These are phyloP conservation scores for Cercospora citrullina DNA, from an alignment of 2,329 filamentous ascomycete species.

Conservation along the genomic window DNA sequence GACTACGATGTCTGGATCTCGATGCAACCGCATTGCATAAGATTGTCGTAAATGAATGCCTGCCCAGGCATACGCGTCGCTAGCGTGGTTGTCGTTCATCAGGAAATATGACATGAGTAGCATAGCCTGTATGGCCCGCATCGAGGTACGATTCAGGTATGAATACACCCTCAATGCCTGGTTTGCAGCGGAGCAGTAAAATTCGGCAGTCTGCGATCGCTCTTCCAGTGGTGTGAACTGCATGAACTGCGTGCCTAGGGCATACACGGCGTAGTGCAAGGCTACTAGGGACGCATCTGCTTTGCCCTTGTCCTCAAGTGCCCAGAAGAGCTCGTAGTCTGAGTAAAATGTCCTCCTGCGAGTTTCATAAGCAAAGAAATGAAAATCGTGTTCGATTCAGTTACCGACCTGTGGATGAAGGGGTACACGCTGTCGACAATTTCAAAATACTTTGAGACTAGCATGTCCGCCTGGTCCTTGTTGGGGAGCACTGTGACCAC, in stretches of 20 bases:
- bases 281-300: conserved; percentile 70
- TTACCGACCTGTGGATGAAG: conserved; percentile 61
- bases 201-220: conserved; percentile 73
- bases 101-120: conserved; percentile 80
- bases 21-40: conserved; percentile 78
- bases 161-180: conserved; percentile 74
- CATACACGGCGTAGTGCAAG: conserved; percentile 74
- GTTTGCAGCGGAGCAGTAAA: conserved; percentile 75
- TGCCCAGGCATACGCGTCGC: conserved; percentile 79
- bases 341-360: conserved; percentile 67
- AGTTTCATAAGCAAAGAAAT: not conserved
- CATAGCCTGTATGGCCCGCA: conserved; percentile 76
- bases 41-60: conserved; percentile 75
- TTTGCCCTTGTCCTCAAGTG: conserved; percentile 59
- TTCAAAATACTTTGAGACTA: conserved; percentile 57
- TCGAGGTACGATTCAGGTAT: conserved; percentile 72
- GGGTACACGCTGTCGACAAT: conserved; percentile 78
- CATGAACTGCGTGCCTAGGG: conserved; percentile 76
- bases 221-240: conserved; percentile 58
- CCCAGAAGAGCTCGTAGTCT: conserved; percentile 79
- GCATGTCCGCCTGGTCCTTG: conserved; percentile 72
- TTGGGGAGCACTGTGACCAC: conserved; percentile 74
- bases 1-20: conserved; percentile 71
- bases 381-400: not conserved
- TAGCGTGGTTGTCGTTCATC: conserved; percentile 83